Evolutionary conservation across 2,329 filamentous ascomycete genomes (phyloP).

Genomic region (Annulohypoxylon truncatum): DNA sequence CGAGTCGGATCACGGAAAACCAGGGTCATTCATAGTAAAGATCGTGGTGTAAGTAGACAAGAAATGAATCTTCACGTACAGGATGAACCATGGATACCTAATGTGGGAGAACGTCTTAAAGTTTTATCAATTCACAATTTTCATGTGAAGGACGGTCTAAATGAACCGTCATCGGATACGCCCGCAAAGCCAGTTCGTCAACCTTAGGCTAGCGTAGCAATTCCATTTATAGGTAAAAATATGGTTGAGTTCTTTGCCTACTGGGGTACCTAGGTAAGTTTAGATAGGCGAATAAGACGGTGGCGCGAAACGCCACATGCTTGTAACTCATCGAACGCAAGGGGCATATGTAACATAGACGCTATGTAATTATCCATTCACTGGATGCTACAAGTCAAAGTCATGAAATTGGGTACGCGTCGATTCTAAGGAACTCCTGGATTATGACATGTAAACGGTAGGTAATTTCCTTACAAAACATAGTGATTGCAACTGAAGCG

Average conservation of each 20-base stretch:
- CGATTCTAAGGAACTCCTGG: too few species aligned
- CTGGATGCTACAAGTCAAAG: too few species aligned
- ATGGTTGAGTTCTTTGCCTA: neutral
- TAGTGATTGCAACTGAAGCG: too few species aligned
- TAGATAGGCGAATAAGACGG: too few species aligned
- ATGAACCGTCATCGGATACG: slow-evolving; percentile 6
- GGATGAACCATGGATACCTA: neutral
- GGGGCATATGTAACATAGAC: too few species aligned
- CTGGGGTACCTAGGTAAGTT: too few species aligned
- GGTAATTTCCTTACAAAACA: too few species aligned
- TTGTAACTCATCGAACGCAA: too few species aligned
- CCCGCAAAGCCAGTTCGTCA: neutral
- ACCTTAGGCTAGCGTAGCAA: neutral
- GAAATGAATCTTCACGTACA: neutral
- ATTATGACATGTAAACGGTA: too few species aligned
- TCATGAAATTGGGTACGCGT: too few species aligned
- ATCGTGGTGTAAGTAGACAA: neutral
- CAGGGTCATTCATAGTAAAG: neutral
- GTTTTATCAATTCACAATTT: neutral
- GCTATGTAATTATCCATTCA: too few species aligned
- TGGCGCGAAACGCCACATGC: too few species aligned
- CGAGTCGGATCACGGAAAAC: neutral
- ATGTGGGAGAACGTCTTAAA: neutral
- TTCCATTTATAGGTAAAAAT: neutral
- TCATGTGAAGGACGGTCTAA: neutral